Base-by-base conservation (phyloP, 352 stramenopile species). In the Phytophthora megakarya region DNA sequence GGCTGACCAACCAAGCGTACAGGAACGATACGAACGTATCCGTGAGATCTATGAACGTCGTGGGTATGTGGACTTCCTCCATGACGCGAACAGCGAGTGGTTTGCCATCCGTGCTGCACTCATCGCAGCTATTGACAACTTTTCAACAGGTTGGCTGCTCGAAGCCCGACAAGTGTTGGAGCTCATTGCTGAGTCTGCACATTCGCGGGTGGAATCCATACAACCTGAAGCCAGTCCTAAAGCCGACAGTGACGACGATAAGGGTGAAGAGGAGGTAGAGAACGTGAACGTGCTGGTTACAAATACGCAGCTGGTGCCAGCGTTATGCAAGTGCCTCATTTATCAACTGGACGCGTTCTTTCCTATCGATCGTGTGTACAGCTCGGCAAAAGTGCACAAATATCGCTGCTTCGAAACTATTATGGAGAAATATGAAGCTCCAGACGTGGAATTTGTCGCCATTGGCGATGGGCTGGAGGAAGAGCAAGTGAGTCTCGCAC, bases 291-390 rank as follows among this genome's bases (percentile, higher is more conserved):
- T 94, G 16, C 66, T 94, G 50, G 86, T 94, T 22, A 94, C 86
- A 51, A 94, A 94, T 66, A 89, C 86, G 23, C 86, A 92, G 52
- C 67, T 94, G 13, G 81, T 87, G 32, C 86, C 86, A 19, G 86
- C 84, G 42, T 67, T 94, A 30, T 94, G 86, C 72, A 94, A 94
- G 67, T 92, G 81, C 50, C 70, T 94, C 23, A 89, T 94, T 64
- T 94, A 94, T 66, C 68, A 86, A 42, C 70, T 94, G 35, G 80
- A 94, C 52, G 26, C 69, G 21, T 91, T 81, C 46, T 94, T 94
- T 52, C 79, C 83, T 4, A 90, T 92, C 43, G 86, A 92, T 25
- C 68, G 51, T 7, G 70, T 94, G 25, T 94, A 93, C 65, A 90
- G 80, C 49, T 94, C 86, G 25, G 78, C 86, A 1, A 90, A 89